phyloP scores from a whole-genome alignment of 2,329 filamentous ascomycete species.

The Neonectria hederae region DNA sequence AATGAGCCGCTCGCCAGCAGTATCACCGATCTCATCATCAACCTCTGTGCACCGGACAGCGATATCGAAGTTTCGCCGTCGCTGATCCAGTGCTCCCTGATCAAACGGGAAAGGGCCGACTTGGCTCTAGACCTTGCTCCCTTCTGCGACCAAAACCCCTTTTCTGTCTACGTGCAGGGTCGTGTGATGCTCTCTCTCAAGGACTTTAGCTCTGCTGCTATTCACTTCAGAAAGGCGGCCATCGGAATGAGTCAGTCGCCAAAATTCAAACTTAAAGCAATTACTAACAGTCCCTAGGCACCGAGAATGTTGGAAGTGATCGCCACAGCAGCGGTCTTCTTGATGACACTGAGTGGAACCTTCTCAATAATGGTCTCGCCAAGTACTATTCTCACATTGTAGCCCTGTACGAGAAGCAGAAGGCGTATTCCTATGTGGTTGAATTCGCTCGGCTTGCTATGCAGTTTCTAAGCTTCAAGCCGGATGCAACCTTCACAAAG shows the following conservation, averaged over 20 bases:
- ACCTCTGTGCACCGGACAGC: slow-evolving; percentile 71
- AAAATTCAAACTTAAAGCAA: not conserved
- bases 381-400: slow-evolving; percentile 90
- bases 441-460: slow-evolving; percentile 84
- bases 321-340: slow-evolving; percentile 73
- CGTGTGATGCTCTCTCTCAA: slow-evolving; percentile 78
- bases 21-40: slow-evolving; percentile 73
- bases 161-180: slow-evolving; percentile 84
- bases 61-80: slow-evolving; percentile 71
- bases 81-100: slow-evolving; percentile 69
- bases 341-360: slow-evolving; percentile 76
- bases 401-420: slow-evolving; percentile 80
- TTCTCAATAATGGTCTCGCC: slow-evolving; percentile 76
- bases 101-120: slow-evolving; percentile 68
- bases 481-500: slow-evolving; percentile 56
- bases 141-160: slow-evolving; percentile 67
- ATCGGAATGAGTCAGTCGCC: slow-evolving; percentile 79
- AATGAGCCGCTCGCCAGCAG: slow-evolving; percentile 64
- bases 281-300: slow-evolving; percentile 52
- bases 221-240: slow-evolving; percentile 83
- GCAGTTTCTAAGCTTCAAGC: slow-evolving; percentile 61
- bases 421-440: slow-evolving; percentile 80
- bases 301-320: slow-evolving; percentile 56
- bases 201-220: slow-evolving; percentile 77
- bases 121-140: slow-evolving; percentile 66